Evolutionary conservation across 352 stramenopile species (phyloP), one percentile per base, ranked within the genome.

Genomic region (Phytophthora capsici): DNA sequence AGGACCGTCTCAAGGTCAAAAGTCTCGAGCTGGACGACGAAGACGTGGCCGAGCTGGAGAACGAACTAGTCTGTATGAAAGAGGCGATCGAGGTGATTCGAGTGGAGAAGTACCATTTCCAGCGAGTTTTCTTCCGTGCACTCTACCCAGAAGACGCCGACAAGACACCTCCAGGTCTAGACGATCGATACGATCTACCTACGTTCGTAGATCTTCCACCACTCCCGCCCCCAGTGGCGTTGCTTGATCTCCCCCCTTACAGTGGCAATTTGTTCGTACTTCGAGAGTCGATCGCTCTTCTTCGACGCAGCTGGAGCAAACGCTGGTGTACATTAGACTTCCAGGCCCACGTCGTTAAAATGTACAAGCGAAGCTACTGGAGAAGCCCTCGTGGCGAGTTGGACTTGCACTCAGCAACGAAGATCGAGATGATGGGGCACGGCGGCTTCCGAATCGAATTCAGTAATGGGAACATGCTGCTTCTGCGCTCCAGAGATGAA

Each of bases 331-430:
- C 77, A 30, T 52, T 94, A 14, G 86, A 94, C 54, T 89, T 92
- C 55, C 73, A 80, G 47, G 52, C 60, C 7, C 84, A 78, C 4
- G 41, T 82, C 19, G 50, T 91, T 9, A 69, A 69, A 60, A 81
- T 94, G 70, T 90, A 84, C 70, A 90, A 92, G 59, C 80, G 86
- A 37, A 94, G 83, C 63, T 94, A 92, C 66, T 92, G 86, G 86
- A 84, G 84, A 50, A 75, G 73, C 16, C 70, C 66, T 41, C 80
- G 84, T 23, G 85, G 85, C 3, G 73, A 77, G 22, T 36, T 93
- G 20, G 81, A 93, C 52, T 46, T 93, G 63, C 77, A 70, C 26
- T 72, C 62, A 0, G 75, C 85, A 12, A 68, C 73, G 14, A 82
- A 78, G 45, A 69, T 93, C 41, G 77, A 87, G 52, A 71, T 74